Evolutionary conservation across 805 yeast genomes (phyloP).

Genomic region (Sugiyamaella boreocaroliniensis): DNA sequence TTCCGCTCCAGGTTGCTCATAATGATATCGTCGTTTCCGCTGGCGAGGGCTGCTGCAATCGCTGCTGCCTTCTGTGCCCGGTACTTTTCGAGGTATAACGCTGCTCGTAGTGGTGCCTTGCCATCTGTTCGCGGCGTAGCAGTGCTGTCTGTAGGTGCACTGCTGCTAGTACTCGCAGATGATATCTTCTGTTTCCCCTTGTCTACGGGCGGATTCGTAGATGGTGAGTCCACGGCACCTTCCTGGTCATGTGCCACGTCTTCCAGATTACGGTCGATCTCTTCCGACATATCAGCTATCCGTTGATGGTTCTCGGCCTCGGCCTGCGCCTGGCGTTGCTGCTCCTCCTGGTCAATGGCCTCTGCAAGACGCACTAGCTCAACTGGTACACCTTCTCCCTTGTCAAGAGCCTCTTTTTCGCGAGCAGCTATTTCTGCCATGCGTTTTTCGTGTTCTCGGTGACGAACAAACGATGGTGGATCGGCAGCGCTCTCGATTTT

Average conservation of each 20-base stretch:
- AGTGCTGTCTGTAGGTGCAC: neutral
- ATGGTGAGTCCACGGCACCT: neutral
- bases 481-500: conserved; percentile 42
- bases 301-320: neutral
- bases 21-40: conserved; percentile 7
- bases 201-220: neutral
- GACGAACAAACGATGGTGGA: conserved; percentile 78
- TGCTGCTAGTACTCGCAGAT: neutral
- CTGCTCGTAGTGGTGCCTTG: conserved; percentile 3
- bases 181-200: neutral
- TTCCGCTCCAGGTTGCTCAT: conserved; percentile 7
- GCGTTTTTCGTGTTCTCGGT: conserved; percentile 45
- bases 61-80: conserved; percentile 10
- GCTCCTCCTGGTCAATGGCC: conserved; percentile 3
- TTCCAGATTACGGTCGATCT: neutral
- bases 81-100: conserved; percentile 4
- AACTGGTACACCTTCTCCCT: conserved; percentile 12
- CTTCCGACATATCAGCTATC: neutral
- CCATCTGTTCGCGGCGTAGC: no score
- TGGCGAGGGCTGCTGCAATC: conserved; percentile 8
- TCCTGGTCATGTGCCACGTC: neutral
- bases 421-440: conserved; percentile 17
- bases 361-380: conserved; percentile 7
- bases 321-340: neutral
- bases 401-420: conserved; percentile 13